Evolutionary conservation across 805 yeast genomes (phyloP).

Genomic region (Lipomyces kockii): DNA sequence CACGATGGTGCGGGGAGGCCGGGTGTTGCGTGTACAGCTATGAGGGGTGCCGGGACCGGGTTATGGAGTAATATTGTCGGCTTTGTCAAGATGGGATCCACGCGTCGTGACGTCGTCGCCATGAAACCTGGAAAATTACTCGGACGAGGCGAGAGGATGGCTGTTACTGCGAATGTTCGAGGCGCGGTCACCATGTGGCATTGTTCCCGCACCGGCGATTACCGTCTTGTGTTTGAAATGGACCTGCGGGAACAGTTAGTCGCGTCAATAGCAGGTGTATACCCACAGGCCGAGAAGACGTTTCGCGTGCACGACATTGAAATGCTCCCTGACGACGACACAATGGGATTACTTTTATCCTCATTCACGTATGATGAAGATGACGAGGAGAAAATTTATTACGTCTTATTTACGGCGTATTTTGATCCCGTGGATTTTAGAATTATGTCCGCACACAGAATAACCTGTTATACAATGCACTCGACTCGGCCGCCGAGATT

Average conservation of each 20-base stretch:
- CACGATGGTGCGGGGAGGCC: conserved; percentile 74
- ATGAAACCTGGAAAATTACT: conserved; percentile 58
- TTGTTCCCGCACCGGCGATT: conserved; percentile 53
- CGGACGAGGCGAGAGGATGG: conserved; percentile 56
- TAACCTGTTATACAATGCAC: conserved; percentile 54
- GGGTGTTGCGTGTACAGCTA: conserved; percentile 36
- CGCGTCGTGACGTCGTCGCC: conserved; percentile 56
- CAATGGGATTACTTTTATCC: conserved; percentile 56
- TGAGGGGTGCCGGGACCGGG: conserved; percentile 43
- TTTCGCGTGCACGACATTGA: conserved; percentile 67
- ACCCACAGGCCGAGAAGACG: conserved; percentile 58
- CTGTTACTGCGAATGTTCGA: conserved; percentile 49
- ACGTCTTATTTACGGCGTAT: conserved; percentile 60
- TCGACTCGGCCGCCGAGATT: conserved; percentile 53
- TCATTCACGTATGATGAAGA: conserved; percentile 48
- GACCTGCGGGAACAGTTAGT: conserved; percentile 48
- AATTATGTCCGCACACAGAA: conserved; percentile 66
- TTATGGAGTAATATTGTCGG: conserved; percentile 41
- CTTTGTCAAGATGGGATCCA: conserved; percentile 38
- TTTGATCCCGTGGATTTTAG: conserved; percentile 57
- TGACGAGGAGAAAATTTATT: conserved; percentile 42
- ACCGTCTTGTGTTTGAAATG: conserved; percentile 48
- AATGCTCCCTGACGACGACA: conserved; percentile 51
- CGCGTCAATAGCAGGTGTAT: conserved; percentile 52
- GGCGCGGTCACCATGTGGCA: conserved; percentile 58